Evolutionary conservation across 2,329 filamentous ascomycete species (phyloP), one percentile per base, ranked within the genome.

Genomic region (Blastomyces percursus): DNA sequence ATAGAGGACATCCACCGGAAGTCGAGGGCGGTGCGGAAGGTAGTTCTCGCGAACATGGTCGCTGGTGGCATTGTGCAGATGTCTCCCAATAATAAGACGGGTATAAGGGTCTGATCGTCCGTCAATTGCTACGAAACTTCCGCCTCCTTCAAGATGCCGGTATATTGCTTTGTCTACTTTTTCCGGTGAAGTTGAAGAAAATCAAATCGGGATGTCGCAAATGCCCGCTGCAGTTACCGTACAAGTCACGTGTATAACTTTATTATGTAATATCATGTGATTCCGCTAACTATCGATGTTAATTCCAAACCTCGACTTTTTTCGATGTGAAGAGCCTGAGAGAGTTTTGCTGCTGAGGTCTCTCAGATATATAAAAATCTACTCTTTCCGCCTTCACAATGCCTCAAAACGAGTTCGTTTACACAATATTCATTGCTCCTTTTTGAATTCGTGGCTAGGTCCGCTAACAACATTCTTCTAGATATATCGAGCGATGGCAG

Each of bases 401-500:
- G 66, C 75, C 75, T 73, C 75, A 77, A 73, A 77, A 77, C 74
- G 75, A 77, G 75, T 76, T 71, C 70, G 74, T 75, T 67, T 59
- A 60, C 62, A 61, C 56, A 61, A 65, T 60, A 54, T 27, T 60
- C 57, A 62, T 50, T 63, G 61, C 63, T 63, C 21, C 0, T 24
- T 50, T 24, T 61, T 55, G 55, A 60, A 58, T 46, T 56, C 35
- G 59, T 64, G 44, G 59, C 32, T 56, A 30, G 58, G 51, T 61
- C 42, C 19, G 46, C 44, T 54, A 65, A 66, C 68, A 64, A 24
- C 24, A 69, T 66, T 66, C 62, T 61, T 51, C 54, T 59, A 78
- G 76, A 68, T 80, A 89, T 74, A 89, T 89, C 79, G 90, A 94
- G 77, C 83, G 89, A 77, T 91, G 86, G 81, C 81, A 83, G 70